Evolutionary conservation across 2,329 filamentous ascomycete genomes (phyloP), one percentile per base, ranked within the genome.

Genomic region (Monilinia polystroma): DNA sequence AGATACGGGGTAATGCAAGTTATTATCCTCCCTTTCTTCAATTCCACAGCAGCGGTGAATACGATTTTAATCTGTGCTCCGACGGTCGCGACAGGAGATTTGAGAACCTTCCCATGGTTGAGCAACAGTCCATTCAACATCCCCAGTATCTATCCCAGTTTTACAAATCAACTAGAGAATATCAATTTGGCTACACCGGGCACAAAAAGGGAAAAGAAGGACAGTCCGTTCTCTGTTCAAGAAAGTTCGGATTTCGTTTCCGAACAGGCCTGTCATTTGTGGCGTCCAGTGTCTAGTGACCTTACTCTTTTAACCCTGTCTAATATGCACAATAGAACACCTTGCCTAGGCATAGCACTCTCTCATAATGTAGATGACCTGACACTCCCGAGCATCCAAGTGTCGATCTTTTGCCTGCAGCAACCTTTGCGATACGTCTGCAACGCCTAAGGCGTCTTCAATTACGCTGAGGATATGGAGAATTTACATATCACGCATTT

Each of bases 331-430:
- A 60, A 35, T 60, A 35, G 58, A 45, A 60, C 43, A 51, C 57
- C 43, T 60, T 10, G 23, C 29, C 56, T 59, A 47, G 56, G 41
- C 56, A 59, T 59, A 59, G 56, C 43, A 59, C 57, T 59, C 26
- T 45, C 57, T 47, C 57, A 60, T 60, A 32, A 60, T 63, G 35
- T 41, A 52, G 63, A 71, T 72, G 63, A 70, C 67, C 68, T 70
- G 70, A 71, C 68, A 71, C 69, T 70, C 69, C 71, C 71, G 71
- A 68, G 45, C 62, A 70, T 67, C 71, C 71, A 71, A 56, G 69
- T 63, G 71, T 71, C 70, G 71, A 72, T 72, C 71, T 67, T 66
- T 66, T 32, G 64, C 41, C 45, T 65, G 63, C 53, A 65, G 63
- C 65, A 68, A 45, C 68, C 67, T 35, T 57, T 58, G 69, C 70